Conservation (phyloP, 441 rosid species). For the Pelargonium australe region DNA sequence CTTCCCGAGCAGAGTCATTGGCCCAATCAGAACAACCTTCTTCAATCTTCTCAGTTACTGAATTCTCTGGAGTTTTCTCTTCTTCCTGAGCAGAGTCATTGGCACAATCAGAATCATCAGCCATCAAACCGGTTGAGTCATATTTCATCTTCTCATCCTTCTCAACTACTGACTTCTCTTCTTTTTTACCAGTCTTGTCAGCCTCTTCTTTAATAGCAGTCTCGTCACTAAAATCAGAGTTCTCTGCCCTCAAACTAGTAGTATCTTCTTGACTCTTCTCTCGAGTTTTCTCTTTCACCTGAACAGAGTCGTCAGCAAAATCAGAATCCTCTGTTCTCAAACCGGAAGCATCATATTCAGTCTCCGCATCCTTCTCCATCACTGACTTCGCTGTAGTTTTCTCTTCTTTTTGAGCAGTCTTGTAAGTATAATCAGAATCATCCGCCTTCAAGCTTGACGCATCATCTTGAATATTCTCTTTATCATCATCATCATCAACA, state of each 20-base stretch:
- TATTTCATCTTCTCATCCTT: slow-evolving; percentile 21
- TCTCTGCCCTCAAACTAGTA: neutral
- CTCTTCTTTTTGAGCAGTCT: neutral
- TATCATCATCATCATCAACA: too few relatives aligned
- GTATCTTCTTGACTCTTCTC: neutral
- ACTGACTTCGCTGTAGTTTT: neutral
- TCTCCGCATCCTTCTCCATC: neutral
- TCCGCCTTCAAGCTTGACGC: neutral
- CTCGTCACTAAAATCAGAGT: too few relatives aligned
- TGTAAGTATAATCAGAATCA: neutral
- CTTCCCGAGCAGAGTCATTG: too few relatives aligned
- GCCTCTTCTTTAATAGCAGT: too few relatives aligned
- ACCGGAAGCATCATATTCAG: neutral
- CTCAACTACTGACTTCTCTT: slow-evolving; percentile 25
- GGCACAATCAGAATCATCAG: neutral
- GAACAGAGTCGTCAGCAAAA: neutral
- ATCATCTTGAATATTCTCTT: neutral
- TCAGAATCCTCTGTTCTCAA: neutral
- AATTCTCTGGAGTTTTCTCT: neutral
- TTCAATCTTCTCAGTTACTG: neutral
- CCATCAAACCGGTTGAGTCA: too few relatives aligned
- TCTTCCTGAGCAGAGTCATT: neutral
- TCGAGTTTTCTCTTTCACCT: neutral
- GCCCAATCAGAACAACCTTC: neutral
- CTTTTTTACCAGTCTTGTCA: too few relatives aligned